These are phyloP conservation scores for Setaria viridis DNA, from an alignment of 202 grass and related monocot genomes.

Conservation along the genomic window DNA sequence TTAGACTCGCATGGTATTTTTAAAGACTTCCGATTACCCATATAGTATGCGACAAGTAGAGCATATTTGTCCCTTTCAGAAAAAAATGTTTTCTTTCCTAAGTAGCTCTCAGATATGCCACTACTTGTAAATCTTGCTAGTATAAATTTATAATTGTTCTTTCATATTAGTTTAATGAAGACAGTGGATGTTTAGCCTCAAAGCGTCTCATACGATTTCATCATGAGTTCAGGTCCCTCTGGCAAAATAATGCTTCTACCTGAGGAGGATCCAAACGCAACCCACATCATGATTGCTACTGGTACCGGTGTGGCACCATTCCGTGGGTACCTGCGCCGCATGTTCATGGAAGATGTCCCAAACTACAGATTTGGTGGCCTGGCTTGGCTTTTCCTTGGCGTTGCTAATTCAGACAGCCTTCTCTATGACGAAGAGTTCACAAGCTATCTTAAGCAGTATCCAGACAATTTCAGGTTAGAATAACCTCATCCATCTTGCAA, in stretches of 20 bases:
- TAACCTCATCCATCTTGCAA: constrained; percentile 1
- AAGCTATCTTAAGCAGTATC: constrained; percentile 67
- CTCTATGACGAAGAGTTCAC: constrained; percentile 85
- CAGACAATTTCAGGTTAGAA: constrained; percentile 83
- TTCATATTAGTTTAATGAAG: constrained; percentile 5
- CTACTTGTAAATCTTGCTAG: not conserved
- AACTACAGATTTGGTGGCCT: constrained; percentile 85
- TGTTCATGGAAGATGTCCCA: constrained; percentile 93
- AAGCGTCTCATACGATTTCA: constrained; percentile 32
- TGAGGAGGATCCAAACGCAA: constrained; percentile 85
- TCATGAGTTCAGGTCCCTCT: constrained; percentile 75
- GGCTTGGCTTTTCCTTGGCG: constrained; percentile 88
- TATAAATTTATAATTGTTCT: constrained; percentile 25
- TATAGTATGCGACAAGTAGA: not conserved
- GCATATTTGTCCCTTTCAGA: not conserved
- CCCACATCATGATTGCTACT: constrained; percentile 96
- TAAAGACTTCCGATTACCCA: not conserved
- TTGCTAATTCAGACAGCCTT: constrained; percentile 85
- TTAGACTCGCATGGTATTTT: constrained; percentile 12
- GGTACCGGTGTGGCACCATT: constrained; percentile 92
- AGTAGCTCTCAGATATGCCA: constrained; percentile 16
- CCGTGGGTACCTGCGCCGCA: constrained; percentile 86
- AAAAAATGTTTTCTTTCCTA: not conserved
- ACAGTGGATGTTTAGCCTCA: constrained; percentile 10
- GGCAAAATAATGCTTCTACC: constrained; percentile 99